phyloP scores from a whole-genome alignment of 495 filamentous ascomycete genomes.

The Tuber calosporum region DNA sequence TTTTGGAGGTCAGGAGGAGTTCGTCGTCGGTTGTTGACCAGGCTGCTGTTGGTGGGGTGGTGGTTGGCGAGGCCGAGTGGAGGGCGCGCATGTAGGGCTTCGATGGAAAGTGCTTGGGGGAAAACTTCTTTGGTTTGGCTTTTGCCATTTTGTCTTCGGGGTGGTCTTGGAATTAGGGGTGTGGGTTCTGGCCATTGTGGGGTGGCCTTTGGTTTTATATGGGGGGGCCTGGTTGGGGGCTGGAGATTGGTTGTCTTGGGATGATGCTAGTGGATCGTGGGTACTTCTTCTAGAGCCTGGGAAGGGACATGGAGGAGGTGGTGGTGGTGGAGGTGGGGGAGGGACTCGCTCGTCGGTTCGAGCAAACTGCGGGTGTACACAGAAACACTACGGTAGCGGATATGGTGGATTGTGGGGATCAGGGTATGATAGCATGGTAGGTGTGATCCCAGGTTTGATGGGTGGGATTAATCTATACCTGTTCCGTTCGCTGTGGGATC shows the following conservation, averaged over 20 bases:
- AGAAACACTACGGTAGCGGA: neutral
- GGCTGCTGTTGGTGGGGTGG: slow-evolving; percentile 14
- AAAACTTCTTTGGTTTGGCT: slow-evolving; percentile 9
- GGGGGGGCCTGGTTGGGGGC: neutral
- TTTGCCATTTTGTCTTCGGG: slow-evolving; percentile 25
- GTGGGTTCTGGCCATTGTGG: neutral
- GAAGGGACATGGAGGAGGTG: neutral
- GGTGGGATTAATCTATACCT: neutral
- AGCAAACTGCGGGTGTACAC: neutral
- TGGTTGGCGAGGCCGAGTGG: slow-evolving; percentile 15
- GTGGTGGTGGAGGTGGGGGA: no score
- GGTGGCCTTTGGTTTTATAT: neutral
- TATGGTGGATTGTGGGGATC: neutral
- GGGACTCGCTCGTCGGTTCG: neutral
- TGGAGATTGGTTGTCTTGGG: neutral
- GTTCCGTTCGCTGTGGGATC: neutral
- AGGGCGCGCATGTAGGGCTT: slow-evolving; percentile 34
- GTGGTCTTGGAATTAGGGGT: neutral
- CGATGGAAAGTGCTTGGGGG: slow-evolving; percentile 25
- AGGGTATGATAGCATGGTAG: neutral
- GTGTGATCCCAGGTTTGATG: neutral
- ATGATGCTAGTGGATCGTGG: neutral
- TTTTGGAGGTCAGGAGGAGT: slow-evolving; percentile 23
- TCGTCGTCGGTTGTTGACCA: slow-evolving; percentile 32
- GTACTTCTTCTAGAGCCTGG: neutral